A percentile compares a stretch with the other conserved stretches of the same genome.
Conservation (phyloP, 2,329 filamentous ascomycete genomes). For the Apiospora hydei region DNA sequence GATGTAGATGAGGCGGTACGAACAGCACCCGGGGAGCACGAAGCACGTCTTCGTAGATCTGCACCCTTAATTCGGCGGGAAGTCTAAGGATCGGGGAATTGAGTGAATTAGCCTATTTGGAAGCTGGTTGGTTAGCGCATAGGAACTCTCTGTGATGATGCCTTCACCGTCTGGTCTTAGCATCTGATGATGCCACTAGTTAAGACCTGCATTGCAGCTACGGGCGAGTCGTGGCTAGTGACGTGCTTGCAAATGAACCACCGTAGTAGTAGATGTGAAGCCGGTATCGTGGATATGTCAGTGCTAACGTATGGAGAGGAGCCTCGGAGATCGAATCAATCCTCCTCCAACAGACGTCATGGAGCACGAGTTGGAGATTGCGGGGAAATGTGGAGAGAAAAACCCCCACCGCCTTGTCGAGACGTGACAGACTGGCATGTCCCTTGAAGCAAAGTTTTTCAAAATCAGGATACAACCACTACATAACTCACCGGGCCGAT, state of each 20-base stretch:
- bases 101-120: neutral
- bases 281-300: neutral
- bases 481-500: neutral
- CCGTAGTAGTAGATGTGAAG: neutral
- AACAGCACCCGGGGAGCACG: neutral
- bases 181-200: conserved; percentile 1
- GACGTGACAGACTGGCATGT: neutral
- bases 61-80: conserved; percentile 39
- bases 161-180: neutral
- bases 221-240: neutral
- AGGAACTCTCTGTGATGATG: neutral
- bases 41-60: conserved; percentile 39
- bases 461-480: neutral
- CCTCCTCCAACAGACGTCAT: conserved; percentile 1
- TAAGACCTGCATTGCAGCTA: neutral
- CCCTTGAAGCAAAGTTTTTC: neutral
- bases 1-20: conserved; percentile 23
- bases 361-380: conserved; percentile 15
- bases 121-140: neutral
- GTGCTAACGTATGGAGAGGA: neutral
- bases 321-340: neutral
- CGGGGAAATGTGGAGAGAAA: conserved; percentile 7
- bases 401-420: neutral
- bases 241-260: neutral
- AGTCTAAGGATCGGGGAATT: conserved; percentile 36